Percentiles rank a stretch among this genome's conserved stretches.
These are phyloP conservation scores for Zopfia rhizophila DNA, from an alignment of 2,329 filamentous ascomycete genomes.

Conservation along the genomic window DNA sequence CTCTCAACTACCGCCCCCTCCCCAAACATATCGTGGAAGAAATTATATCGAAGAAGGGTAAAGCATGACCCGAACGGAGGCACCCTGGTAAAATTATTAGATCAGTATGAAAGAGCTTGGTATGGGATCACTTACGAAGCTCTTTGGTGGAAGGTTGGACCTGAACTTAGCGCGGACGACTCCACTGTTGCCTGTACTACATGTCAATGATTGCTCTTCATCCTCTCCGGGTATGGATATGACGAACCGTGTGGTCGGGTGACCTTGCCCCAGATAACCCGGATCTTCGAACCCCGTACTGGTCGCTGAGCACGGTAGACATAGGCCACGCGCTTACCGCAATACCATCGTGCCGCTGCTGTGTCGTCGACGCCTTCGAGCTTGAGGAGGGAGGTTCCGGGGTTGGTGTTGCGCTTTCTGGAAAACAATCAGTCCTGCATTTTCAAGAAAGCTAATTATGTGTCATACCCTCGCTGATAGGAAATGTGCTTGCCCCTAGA, in stretches of 20 bases:
- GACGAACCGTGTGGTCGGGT: slow-evolving; percentile 88
- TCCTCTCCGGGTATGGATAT: slow-evolving; percentile 48
- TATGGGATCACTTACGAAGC: slow-evolving; percentile 75
- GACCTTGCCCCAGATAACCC: slow-evolving; percentile 96
- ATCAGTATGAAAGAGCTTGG: neutral
- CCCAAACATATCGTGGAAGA: slow-evolving; percentile 39
- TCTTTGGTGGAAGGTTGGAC: slow-evolving; percentile 93
- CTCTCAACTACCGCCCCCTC: slow-evolving; percentile 35
- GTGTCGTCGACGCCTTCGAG: slow-evolving; percentile 97
- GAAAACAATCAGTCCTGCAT: slow-evolving; percentile 29
- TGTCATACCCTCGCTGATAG: slow-evolving; percentile 79
- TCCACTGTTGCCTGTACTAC: slow-evolving; percentile 84
- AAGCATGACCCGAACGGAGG: slow-evolving; percentile 95
- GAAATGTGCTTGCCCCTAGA: slow-evolving; percentile 91
- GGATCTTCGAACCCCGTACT: slow-evolving; percentile 97
- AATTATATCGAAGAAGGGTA: slow-evolving; percentile 97
- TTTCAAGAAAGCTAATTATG: slow-evolving; percentile 17
- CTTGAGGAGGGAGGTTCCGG: slow-evolving; percentile 93
- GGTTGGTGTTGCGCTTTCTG: slow-evolving; percentile 87
- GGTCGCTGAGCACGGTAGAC: slow-evolving; percentile 97
- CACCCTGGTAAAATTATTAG: slow-evolving; percentile 35
- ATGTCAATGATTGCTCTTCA: slow-evolving; percentile 8
- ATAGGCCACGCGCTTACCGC: slow-evolving; percentile 98
- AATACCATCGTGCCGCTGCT: slow-evolving; percentile 90
- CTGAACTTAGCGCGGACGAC: slow-evolving; percentile 98